Conservation (phyloP, 1,139 yeast species). For the Taiozyma onychis region DNA sequence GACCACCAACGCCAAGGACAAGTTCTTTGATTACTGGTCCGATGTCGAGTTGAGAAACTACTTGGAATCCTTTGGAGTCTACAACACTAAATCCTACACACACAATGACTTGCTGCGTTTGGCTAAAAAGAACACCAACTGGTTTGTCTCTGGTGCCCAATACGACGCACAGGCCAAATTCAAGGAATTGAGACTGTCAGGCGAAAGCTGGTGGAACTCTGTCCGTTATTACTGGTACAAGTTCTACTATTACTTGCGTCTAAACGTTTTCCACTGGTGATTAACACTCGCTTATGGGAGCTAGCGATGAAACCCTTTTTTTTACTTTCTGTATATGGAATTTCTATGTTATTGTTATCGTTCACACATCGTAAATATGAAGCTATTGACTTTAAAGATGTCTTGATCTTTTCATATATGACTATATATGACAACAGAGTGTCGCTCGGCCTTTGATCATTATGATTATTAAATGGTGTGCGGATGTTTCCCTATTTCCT, state of each 20-base stretch:
- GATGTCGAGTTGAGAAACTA: conserved; percentile 49
- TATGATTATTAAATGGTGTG: not conserved
- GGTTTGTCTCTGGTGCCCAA: conserved; percentile 27
- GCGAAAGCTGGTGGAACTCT: not conserved
- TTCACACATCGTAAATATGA: not conserved
- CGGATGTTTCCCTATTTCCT: not conserved
- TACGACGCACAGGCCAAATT: conserved; percentile 3
- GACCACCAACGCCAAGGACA: conserved; percentile 25
- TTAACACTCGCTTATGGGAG: not conserved
- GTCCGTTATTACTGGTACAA: not conserved
- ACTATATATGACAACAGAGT: too few relatives aligned
- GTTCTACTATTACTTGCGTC: not conserved
- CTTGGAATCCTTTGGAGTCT: conserved; percentile 46
- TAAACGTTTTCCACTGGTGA: not conserved
- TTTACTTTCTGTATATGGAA: not conserved
- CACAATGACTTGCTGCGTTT: conserved; percentile 41
- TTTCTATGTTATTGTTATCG: not conserved
- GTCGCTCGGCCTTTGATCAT: not conserved
- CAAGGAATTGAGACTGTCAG: not conserved
- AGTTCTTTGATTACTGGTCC: conserved; percentile 45
- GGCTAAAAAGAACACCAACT: conserved; percentile 42
- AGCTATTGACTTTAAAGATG: not conserved
- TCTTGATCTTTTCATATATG: too few relatives aligned
- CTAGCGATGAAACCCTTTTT: not conserved
- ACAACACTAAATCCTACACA: conserved; percentile 31